These are phyloP conservation scores for Solanum pimpinellifolium DNA, from an alignment of 257 asterid species.

Conservation along the genomic window DNA sequence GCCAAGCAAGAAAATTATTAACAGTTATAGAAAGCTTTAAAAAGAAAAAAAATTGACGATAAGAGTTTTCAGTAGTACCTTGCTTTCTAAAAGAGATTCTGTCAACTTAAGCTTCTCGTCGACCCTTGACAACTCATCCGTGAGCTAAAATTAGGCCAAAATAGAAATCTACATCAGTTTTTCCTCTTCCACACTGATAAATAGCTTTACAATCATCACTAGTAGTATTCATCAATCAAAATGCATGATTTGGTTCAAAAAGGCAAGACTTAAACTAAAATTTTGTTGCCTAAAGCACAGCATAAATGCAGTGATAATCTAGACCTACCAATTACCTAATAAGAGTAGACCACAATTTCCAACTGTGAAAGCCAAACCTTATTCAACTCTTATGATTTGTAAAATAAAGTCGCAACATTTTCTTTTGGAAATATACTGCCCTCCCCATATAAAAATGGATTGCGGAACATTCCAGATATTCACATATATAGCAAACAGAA, in stretches of 20 bases:
- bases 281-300: background rate
- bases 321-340: background rate
- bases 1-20: background rate
- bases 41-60: background rate
- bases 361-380: background rate
- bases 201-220: background rate
- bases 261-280: background rate
- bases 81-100: constrained; percentile 84
- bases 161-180: background rate
- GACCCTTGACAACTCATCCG: constrained; percentile 75
- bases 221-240: background rate
- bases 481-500: background rate
- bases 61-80: constrained; percentile 33
- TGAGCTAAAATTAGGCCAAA: constrained; percentile 31
- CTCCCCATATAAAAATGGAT: background rate
- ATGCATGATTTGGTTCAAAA: background rate
- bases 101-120: constrained; percentile 84
- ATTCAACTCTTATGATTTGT: background rate
- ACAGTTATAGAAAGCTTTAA: constrained; percentile 1
- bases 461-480: background rate
- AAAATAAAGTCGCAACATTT: background rate
- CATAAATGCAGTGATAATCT: background rate
- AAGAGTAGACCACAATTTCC: background rate
- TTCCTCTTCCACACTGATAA: background rate
- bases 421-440: background rate